Base-by-base conservation (phyloP, 257 asterid genomes). In the Penstemon davidsonii region DNA sequence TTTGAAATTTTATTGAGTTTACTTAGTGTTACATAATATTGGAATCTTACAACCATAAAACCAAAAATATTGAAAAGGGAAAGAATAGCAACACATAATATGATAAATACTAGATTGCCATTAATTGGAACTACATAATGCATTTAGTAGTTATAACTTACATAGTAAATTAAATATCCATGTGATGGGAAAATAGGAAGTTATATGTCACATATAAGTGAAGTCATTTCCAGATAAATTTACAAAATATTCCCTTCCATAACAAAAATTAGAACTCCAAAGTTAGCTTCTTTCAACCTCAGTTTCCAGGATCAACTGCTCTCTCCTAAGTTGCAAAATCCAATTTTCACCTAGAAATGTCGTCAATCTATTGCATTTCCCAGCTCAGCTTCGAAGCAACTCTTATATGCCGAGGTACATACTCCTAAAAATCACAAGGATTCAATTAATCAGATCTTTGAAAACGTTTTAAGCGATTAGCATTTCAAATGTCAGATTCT, bases 301-400 rank as follows among this genome's bases (percentile, higher is more conserved):
- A 68, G 62, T 13, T 76, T 75, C 60, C 76, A 69, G 25, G 33
- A 41, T 73, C 73, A 46, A 69, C 65, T 67, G 49, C 61, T 60
- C 60, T 68, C 76, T 76, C 51, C 70, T 75, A 51, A 36, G 56
- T 57, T 63, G 69, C 78, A 59, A 60, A 42, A 37, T 71, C 60
- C 78, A 60, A 25, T 19, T 40, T 66, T 86, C 89, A 89, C 74
- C 93, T 83, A 12, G 84, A 71, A 54, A 85, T 75, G 38, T 78
- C 76, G 47, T 60, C 81, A 3, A 82, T 74, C 72, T 85, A 87
- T 82, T 73, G 87, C 51, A 64, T 85, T 55, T 85, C 87, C 90
- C 90, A 85, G 79, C 78, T 80, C 76, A 77, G 65, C n/a, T 80
- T 84, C 6, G 90, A 75, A 40, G 85, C 87, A 43, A 82, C 90